Conservation (phyloP, 345 rosid genomes). For the Eucalyptus sp. region DNA sequence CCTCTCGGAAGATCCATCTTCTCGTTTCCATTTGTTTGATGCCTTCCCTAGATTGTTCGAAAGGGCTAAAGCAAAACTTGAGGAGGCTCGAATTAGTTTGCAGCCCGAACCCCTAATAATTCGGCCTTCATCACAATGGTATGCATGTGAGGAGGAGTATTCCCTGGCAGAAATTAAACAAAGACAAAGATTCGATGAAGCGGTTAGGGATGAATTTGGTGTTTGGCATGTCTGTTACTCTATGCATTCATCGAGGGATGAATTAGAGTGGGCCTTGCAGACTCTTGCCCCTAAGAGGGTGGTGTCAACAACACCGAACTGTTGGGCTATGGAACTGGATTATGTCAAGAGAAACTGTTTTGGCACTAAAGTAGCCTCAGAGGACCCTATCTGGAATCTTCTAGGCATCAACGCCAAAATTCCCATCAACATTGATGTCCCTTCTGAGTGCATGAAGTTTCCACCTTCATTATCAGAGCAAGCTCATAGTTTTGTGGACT, state of each 20-base stretch:
- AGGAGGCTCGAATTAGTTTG: constrained; percentile 49
- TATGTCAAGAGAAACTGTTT: constrained; percentile 55
- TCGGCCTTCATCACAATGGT: constrained; percentile 86
- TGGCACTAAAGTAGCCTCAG: constrained; percentile 21
- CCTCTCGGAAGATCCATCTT: constrained; percentile 52
- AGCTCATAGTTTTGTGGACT: constrained; percentile 7
- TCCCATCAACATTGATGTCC: constrained; percentile 12
- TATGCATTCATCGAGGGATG: constrained; percentile 78
- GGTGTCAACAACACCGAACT: constrained; percentile 67
- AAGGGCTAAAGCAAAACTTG: constrained; percentile 49
- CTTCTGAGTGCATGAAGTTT: neutral
- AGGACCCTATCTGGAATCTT: constrained; percentile 75
- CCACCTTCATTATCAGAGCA: constrained; percentile 16
- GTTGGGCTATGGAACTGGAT: constrained; percentile 65
- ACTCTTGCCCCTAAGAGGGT: constrained; percentile 74
- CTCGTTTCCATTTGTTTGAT: constrained; percentile 57
- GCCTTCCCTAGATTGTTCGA: constrained; percentile 66
- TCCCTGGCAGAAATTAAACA: constrained; percentile 7
- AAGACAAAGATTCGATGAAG: constrained; percentile 48
- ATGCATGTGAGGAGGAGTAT: constrained; percentile 49
- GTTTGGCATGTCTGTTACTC: constrained; percentile 92
- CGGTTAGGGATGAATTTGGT: constrained; percentile 64
- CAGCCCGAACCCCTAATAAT: constrained; percentile 67
- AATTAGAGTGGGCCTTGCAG: constrained; percentile 60
- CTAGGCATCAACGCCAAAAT: constrained; percentile 39